Conservation (phyloP, 768 basidiomycete genomes). For the Leucosporidium creatinivorum region DNA sequence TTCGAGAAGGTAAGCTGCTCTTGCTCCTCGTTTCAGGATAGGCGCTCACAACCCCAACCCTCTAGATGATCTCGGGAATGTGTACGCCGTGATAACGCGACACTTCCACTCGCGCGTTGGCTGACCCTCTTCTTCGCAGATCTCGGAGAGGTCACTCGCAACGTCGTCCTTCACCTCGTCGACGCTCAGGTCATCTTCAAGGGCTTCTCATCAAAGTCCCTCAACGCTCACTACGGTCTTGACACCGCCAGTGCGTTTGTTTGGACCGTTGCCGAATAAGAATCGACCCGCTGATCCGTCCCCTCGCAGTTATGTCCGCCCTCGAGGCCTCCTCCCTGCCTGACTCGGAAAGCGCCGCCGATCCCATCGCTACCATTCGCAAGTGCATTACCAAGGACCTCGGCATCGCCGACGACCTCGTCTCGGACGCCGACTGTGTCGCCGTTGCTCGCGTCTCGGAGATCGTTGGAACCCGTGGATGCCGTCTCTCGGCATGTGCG, state of each 20-base stretch:
- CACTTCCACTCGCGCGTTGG: no score
- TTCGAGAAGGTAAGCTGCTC: constrained; percentile 98
- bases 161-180: constrained; percentile 65
- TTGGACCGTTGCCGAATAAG: constrained; percentile 55
- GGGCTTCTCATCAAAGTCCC: constrained; percentile 59
- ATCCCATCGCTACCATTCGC: constrained; percentile 13
- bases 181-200: constrained; percentile 56
- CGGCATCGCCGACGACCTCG: constrained; percentile 33
- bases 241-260: constrained; percentile 89
- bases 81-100: constrained; percentile 42
- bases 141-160: constrained; percentile 85
- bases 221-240: constrained; percentile 89
- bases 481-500: constrained; percentile 73
- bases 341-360: constrained; percentile 21
- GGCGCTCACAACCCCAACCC: no score
- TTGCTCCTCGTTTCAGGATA: constrained; percentile 10
- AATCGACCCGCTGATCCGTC: constrained; percentile 42
- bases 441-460: constrained; percentile 73
- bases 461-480: constrained; percentile 73
- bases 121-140: constrained; percentile 42
- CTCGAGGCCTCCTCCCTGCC: constrained; percentile 33
- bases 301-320: constrained; percentile 32
- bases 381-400: constrained; percentile 20
- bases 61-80: constrained; percentile 87
- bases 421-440: constrained; percentile 50